A percentile compares a stretch with the other conserved stretches of the same genome.
Conservation (phyloP, 2,329 filamentous ascomycete species). For the Aureobasidium sp. region DNA sequence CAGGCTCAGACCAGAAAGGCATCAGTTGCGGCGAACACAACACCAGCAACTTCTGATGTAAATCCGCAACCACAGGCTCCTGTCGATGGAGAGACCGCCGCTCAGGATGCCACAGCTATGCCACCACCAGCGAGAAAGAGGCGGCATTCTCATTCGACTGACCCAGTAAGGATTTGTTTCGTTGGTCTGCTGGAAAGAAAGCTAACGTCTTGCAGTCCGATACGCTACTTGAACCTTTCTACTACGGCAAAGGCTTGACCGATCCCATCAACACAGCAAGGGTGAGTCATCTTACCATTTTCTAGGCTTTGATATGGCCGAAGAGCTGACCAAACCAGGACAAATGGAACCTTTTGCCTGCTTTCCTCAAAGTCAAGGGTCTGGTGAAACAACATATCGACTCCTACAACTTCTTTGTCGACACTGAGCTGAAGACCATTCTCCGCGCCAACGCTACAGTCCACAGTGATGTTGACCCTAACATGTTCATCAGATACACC, state of each 20-base stretch:
- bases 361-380: slow-evolving; percentile 97
- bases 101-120: slow-evolving; percentile 2
- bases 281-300: slow-evolving; percentile 13
- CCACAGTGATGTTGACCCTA: slow-evolving; percentile 83
- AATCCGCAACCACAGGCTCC: not conserved
- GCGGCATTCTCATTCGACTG: slow-evolving; percentile 12
- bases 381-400: slow-evolving; percentile 97
- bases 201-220: slow-evolving; percentile 28
- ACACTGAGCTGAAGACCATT: slow-evolving; percentile 95
- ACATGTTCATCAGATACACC: slow-evolving; percentile 62
- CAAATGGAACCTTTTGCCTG: slow-evolving; percentile 94
- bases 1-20: slow-evolving; percentile 10
- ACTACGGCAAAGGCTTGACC: slow-evolving; percentile 57
- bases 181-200: not conserved
- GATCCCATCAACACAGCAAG: slow-evolving; percentile 61
- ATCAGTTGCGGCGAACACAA: slow-evolving; percentile 7
- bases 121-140: slow-evolving; percentile 2
- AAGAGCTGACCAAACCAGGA: slow-evolving; percentile 43
- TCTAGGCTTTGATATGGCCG: not conserved
- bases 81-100: not conserved
- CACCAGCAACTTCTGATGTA: not conserved
- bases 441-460: slow-evolving; percentile 84
- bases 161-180: not conserved
- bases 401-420: slow-evolving; percentile 97
- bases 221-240: slow-evolving; percentile 59